phyloP scores from a whole-genome alignment of 2,329 filamentous ascomycete species.

The Venturia oleaginea region DNA sequence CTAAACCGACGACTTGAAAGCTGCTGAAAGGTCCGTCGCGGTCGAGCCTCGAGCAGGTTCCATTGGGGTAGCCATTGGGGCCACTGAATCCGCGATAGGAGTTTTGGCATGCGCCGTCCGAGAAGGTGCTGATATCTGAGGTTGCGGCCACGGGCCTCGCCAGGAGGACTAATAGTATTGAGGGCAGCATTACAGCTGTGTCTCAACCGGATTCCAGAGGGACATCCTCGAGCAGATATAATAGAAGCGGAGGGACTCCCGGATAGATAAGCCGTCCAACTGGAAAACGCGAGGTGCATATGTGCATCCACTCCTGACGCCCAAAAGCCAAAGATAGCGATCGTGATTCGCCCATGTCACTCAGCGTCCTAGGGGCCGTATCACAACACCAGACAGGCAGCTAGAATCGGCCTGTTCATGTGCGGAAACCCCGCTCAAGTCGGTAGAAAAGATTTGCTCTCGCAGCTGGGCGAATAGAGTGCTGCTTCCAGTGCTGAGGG shows the following conservation, averaged over 20 bases:
- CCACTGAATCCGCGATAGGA: background rate
- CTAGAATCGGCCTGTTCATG: background rate
- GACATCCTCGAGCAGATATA: background rate
- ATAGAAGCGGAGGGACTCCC: background rate
- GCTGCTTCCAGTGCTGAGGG: no score
- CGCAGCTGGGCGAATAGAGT: background rate
- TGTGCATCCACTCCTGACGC: slow-evolving; percentile 3
- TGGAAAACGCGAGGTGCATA: background rate
- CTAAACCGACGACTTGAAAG: slow-evolving; percentile 22
- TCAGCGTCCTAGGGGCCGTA: background rate
- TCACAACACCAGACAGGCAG: background rate
- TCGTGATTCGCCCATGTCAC: slow-evolving; percentile 1
- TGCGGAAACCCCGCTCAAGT: background rate
- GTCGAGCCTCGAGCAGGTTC: slow-evolving; percentile 3
- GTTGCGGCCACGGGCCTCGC: background rate
- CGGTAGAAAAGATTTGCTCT: background rate
- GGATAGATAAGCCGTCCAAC: background rate
- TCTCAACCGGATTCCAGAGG: background rate
- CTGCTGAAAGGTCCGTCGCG: slow-evolving; percentile 13
- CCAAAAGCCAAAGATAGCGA: background rate
- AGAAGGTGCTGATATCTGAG: slow-evolving; percentile 5
- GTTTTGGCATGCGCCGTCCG: slow-evolving; percentile 4
- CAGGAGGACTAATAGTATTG: background rate
- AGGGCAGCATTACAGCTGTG: background rate
- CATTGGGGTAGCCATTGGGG: slow-evolving; percentile 10